Percentiles rank a stretch among this genome's conserved stretches.
Conservation (phyloP, 495 filamentous ascomycete genomes). For the Friedmanniomyces simplex region DNA sequence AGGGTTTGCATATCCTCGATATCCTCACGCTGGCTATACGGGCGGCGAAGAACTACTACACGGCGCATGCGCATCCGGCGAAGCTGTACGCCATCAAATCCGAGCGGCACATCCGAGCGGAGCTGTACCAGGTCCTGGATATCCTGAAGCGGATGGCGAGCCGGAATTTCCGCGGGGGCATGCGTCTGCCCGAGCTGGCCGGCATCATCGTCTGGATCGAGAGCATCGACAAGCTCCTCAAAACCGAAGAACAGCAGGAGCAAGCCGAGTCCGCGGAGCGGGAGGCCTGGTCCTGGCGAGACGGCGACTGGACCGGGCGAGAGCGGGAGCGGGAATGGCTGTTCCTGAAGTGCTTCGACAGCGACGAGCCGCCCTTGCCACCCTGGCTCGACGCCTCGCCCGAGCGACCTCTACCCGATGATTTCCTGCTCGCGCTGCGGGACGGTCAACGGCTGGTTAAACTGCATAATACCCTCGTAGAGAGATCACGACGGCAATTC, state of each 20-base stretch:
- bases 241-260: slow-evolving; percentile 64
- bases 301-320: slow-evolving; percentile 69
- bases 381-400: slow-evolving; percentile 46
- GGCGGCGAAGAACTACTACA: slow-evolving; percentile 92
- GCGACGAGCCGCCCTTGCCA: slow-evolving; percentile 51
- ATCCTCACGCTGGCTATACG: slow-evolving; percentile 87
- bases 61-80: slow-evolving; percentile 68
- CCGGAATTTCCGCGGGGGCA: slow-evolving; percentile 75
- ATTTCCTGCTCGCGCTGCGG: slow-evolving; percentile 61
- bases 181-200: slow-evolving; percentile 60
- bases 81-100: slow-evolving; percentile 75
- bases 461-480: slow-evolving; percentile 79
- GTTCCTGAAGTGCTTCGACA: slow-evolving; percentile 59
- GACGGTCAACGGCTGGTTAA: slow-evolving; percentile 74
- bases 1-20: slow-evolving; percentile 85
- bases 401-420: slow-evolving; percentile 47
- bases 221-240: slow-evolving; percentile 62
- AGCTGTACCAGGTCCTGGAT: slow-evolving; percentile 77
- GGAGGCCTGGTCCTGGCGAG: slow-evolving; percentile 67
- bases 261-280: slow-evolving; percentile 59
- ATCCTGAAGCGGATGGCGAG: slow-evolving; percentile 82
- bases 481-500: slow-evolving; percentile 73
- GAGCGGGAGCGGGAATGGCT: slow-evolving; percentile 66
- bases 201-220: slow-evolving; percentile 67
- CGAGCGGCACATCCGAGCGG: slow-evolving; percentile 68